A percentile compares a stretch with the other conserved stretches of the same genome.
Conservation (phyloP, 1,284 basidiomycete genomes). For the Irpex sp. region DNA sequence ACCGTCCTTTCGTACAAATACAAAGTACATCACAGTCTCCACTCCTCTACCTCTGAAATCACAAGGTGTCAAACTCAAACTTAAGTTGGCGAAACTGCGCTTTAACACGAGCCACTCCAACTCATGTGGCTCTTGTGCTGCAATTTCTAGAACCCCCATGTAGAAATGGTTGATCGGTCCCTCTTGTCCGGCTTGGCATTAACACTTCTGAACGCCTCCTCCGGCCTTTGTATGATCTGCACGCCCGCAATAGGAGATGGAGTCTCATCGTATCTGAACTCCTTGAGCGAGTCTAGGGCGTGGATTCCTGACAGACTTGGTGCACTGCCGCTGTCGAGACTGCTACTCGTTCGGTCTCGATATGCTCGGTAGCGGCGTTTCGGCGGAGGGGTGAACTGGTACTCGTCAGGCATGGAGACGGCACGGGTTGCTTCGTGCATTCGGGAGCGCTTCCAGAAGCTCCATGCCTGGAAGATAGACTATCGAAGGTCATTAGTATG, state of each 20-base stretch:
- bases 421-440: neutral
- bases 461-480: conserved; percentile 23
- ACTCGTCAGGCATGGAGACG: neutral
- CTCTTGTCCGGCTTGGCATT: neutral
- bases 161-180: conserved; percentile 10
- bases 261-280: conserved; percentile 2
- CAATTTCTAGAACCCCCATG: conserved; percentile 9
- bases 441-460: conserved; percentile 10
- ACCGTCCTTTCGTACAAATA: neutral
- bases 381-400: neutral
- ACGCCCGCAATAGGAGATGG: conserved; percentile 3
- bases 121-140: too few species aligned
- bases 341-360: neutral
- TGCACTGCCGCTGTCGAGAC: neutral
- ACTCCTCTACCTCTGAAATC: too few species aligned
- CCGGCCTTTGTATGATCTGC: conserved; percentile 15
- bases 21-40: neutral
- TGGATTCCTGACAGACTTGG: neutral
- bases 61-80: too few species aligned
- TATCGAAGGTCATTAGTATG: conserved; percentile 2
- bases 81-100: too few species aligned
- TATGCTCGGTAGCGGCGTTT: neutral
- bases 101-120: too few species aligned
- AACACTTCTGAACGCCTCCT: conserved; percentile 13
- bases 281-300: neutral